Evolutionary conservation across 495 filamentous ascomycete genomes (phyloP), one percentile per base, ranked within the genome.

Genomic region (Pseudomonodictys pantanalensis): DNA sequence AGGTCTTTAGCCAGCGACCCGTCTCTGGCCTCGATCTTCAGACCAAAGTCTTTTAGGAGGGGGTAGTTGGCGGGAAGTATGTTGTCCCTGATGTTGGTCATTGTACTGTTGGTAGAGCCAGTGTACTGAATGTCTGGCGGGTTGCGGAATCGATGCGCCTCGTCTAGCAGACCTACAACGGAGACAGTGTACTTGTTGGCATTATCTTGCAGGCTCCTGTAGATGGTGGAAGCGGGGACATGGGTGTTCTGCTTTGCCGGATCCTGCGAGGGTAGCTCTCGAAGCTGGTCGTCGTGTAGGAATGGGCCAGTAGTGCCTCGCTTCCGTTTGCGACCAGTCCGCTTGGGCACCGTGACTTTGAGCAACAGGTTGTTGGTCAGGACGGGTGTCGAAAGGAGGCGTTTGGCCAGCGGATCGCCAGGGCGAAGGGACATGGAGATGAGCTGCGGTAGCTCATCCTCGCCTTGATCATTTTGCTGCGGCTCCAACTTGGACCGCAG

Each of bases 71-170:
- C 83, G 8, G 84, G 77, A 0, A 89, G 64, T 44, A 91, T 77
- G 17, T 80, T 72, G 2, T 90, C 80, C 35, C 80, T 77, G 52
- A 93, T 82, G 25, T 82, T 81, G 12, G 76, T 76, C 61, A 87
- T 81, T 68, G 96, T 89, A 0, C 76, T 69, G 47, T 83, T 82
- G 1, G 75, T 70, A 2, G 76, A 74, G 3, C 84, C 83, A 8
- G 87, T 83, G 56, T 83, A 88, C 54, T 92, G 88, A 66, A 91
- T 93, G 69, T 97, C 92, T 20, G 84, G 81, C 69, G 86, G 77
- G 33, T 86, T 80, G 75, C 93, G 83, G 71, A 93, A 97, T 22
- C 92, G 84, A 78, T 97, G 91, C 8, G 90, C 92, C 39, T 86
- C 81, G 28, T 81, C 78, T 48, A 98, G 81, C 28, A 80, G 74